Evolutionary conservation across 2,329 filamentous ascomycete species (phyloP), one percentile per base, ranked within the genome.

Genomic region (Aotearoamyces nothofagi): DNA sequence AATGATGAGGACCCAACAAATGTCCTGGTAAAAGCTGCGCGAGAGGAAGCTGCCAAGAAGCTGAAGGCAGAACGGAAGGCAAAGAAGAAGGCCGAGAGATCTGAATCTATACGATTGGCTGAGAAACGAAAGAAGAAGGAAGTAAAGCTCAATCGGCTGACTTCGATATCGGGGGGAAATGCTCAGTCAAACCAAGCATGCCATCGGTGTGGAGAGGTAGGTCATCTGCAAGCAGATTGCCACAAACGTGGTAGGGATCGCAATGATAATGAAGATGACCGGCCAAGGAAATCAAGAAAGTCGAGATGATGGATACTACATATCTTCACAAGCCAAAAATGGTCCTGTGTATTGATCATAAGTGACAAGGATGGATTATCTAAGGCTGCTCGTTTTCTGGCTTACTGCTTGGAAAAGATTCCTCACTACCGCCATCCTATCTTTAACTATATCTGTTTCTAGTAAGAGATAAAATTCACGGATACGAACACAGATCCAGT

Each of bases 61-160:
- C 45, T 49, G 7, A 57, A 56, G 27, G 53, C 52, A 23, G 55
- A 58, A 28, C 54, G 56, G 50, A 46, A 56, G 40, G 54, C 54
- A 22, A 61, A 60, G 43, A 58, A 57, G 41, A 60, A 61, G 27
- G 54, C 54, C 15, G 61, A 64, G 33, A 56, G 57, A 28, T 53
- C 53, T 14, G 62, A 60, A 37, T 52, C 56, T 9, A 53, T 55
- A 37, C 58, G 69, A 38, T 50, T 74, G 11, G 64, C 68, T 5
- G 66, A 69, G 23, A 63, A 66, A 45, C 58, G 71, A 24, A 64
- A 68, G 42, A 71, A 71, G 49, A 77, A 75, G 47, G 69, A 77
- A 31, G 60, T 80, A 29, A 74, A 75, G 35, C 52, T 82, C 32
- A 76, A 76, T 43, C 60, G 60, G 14, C 47, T 74, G 32, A 63